Base-by-base conservation (phyloP, 2,329 filamentous ascomycete genomes). In the Diaporthe batatas region DNA sequence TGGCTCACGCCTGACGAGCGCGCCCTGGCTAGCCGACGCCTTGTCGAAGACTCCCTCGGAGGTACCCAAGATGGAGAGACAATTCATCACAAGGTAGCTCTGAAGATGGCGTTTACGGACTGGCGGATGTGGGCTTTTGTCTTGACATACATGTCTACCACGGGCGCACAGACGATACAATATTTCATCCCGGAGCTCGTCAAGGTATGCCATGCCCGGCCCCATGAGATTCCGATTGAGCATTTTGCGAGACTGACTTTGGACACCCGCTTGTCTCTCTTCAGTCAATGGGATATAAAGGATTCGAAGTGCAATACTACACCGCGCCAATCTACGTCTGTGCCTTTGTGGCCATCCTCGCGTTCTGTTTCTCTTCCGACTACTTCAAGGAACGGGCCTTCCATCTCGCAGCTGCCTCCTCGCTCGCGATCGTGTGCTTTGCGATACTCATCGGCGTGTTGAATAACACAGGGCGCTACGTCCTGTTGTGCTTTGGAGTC, bases 41-140 rank as follows among this genome's bases (percentile, higher is more conserved):
- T 94, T n/a, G 81, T 82, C 4, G 91, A 93, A 77, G 82, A 90
- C 74, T 91, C 93, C 78, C 84, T 86, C 3, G 89, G 86, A 39
- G 89, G 89, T 1, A 85, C 88, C 72, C 88, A 92, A 75, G 76
- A 72, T 21, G 75, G 71, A 3, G 59, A 71, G 44, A 91, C 93
- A 78, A 83, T 88, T 1, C 70, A 72, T 0, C 77, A 78, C 54
- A 18, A 74, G 34, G 71, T 75, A 70, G 76, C 79, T 0, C 36
- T 81, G 25, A 77, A 78, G 76, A 65, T 77, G 51, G 75, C 76
- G 11, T 59, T 87, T 25, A 77, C 76, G 5, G 84, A 86, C 73
- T 83, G 81, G 81, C 77, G 79, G 42, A 81, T 81, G 0, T 86
- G 82, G 83, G 70, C 80, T 0, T 83, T 84, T 21, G 79, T 83